Percentiles rank a stretch among this genome's conserved stretches.
Evolutionary conservation across 2,329 filamentous ascomycete species (phyloP).

Genomic region (Exserohilum turcica): DNA sequence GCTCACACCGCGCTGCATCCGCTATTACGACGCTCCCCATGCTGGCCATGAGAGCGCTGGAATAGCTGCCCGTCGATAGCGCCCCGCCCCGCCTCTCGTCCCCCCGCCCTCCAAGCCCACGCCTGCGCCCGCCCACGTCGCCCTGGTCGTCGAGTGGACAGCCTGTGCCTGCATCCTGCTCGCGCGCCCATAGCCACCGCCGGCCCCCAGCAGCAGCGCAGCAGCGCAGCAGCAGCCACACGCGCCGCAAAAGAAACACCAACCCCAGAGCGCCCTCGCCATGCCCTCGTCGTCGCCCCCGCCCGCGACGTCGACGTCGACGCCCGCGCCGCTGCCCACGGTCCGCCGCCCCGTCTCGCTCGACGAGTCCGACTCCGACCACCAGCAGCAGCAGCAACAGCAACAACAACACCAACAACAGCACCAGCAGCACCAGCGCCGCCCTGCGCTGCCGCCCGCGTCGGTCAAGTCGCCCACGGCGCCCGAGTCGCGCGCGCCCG

Average conservation of each 20-base stretch:
- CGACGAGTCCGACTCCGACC: constrained; percentile 48
- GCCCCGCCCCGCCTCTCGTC: background rate
- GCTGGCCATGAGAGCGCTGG: constrained; percentile 29
- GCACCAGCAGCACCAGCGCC: constrained; percentile 24
- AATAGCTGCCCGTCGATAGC: background rate
- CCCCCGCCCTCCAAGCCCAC: too few relatives aligned
- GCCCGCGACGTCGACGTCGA: constrained; percentile 33
- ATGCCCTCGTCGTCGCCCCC: constrained; percentile 43
- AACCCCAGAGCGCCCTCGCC: constrained; percentile 12
- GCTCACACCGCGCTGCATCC: constrained; percentile 5
- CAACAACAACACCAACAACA: constrained; percentile 39
- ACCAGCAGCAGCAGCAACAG: constrained; percentile 40
- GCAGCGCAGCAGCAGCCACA: constrained; percentile 12
- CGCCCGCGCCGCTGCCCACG: constrained; percentile 36
- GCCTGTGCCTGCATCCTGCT: background rate
- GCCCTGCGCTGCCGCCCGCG: constrained; percentile 47
- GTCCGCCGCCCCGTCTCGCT: constrained; percentile 32
- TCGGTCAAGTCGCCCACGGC: constrained; percentile 17
- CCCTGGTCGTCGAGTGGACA: background rate
- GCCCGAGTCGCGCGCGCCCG: constrained; percentile 26
- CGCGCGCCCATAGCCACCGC: too few relatives aligned
- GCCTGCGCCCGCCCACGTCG: background rate
- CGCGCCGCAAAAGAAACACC: constrained; percentile 11
- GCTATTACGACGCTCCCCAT: constrained; percentile 20
- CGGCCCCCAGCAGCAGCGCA: too few relatives aligned